Evolutionary conservation across 352 stramenopile species (phyloP), one percentile per base, ranked within the genome.

Genomic region (Phytopythium montanum): DNA sequence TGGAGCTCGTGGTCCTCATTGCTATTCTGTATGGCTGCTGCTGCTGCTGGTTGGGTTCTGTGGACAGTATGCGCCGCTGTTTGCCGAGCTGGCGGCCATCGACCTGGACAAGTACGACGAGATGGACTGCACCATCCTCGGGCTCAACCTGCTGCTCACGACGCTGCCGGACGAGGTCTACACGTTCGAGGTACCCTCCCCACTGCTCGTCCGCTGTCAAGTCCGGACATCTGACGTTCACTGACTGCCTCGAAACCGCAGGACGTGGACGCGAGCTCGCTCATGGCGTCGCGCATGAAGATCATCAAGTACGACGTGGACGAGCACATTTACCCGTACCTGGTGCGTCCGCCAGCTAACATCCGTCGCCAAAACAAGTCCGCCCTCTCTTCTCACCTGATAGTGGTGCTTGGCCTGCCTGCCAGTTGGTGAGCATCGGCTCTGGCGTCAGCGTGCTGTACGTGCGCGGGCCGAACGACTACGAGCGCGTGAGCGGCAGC

Each of bases 401-500:
- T n/a, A 8, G n/a, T 21, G 39, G n/a, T 21, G 39, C 19, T 21
- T 23, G 38, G 5, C 38, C 5, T 19, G 3, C 16, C 38, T 45
- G 13, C 38, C 50, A 94, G 68, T 79, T 99, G 45, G 97, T 99
- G 18, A 99, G 95, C 52, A 99, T 99, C 66, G 97, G 97, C 6
- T 99, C 96, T 1, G 97, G 97, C 39, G 97, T 99, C 42, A 99
- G 94, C 59, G 97, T 99, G 42, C 63, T 99, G 49, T 77, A 97
- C 62, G 92, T 98, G 16, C 95, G 97, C 61, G 91, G 93, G 0
- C 91, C 94, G 2, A 83, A 88, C 55, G 88, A 97, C 53, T 98
- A 97, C 72, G 91, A 98, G 67, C 96, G 97, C 68, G 96, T 99
- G 59, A 99, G 96, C 61, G 97, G 97, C 51, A 99, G 94, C 51